A percentile compares a stretch with the other conserved stretches of the same genome.
Evolutionary conservation across 2,329 filamentous ascomycete species (phyloP).

Genomic region (Colletotrichum liaoningense): DNA sequence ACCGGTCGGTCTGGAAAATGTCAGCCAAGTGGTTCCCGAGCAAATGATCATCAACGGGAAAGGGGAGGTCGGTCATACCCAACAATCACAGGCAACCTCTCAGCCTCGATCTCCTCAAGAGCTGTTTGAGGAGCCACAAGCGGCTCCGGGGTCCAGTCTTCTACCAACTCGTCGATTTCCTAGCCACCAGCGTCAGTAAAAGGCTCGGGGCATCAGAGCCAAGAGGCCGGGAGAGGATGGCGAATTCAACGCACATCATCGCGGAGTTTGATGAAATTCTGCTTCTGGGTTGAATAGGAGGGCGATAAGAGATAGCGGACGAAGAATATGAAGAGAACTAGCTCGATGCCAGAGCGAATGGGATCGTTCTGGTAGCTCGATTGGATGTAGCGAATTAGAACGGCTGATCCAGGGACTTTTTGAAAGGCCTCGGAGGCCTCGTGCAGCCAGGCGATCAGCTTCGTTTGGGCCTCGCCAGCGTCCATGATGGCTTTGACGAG

Average conservation of each 20-base stretch:
- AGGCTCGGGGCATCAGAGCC: neutral
- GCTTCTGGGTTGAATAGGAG: slow-evolving; percentile 91
- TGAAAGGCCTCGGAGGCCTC: slow-evolving; percentile 78
- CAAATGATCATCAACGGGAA: neutral
- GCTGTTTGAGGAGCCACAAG: slow-evolving; percentile 80
- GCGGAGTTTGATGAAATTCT: slow-evolving; percentile 87
- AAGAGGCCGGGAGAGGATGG: no score
- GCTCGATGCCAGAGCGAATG: slow-evolving; percentile 90
- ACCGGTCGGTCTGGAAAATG: slow-evolving; percentile 76
- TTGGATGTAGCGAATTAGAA: slow-evolving; percentile 93
- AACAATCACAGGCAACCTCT: slow-evolving; percentile 87
- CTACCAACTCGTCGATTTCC: slow-evolving; percentile 97
- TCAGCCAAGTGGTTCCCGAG: neutral
- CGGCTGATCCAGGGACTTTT: slow-evolving; percentile 91
- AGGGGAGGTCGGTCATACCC: slow-evolving; percentile 68
- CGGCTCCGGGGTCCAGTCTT: slow-evolving; percentile 96
- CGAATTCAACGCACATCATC: slow-evolving; percentile 70
- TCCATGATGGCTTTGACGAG: slow-evolving; percentile 61
- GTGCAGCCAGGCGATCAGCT: slow-evolving; percentile 63
- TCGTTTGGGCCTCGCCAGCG: slow-evolving; percentile 68
- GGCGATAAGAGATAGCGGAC: slow-evolving; percentile 92
- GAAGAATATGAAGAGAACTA: slow-evolving; percentile 94
- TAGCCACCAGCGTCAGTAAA: slow-evolving; percentile 45
- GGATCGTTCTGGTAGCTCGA: slow-evolving; percentile 99
- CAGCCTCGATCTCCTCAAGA: slow-evolving; percentile 84